These are phyloP conservation scores for Lophiostoma macrostomum DNA, from an alignment of 495 filamentous ascomycete genomes.

Conservation along the genomic window DNA sequence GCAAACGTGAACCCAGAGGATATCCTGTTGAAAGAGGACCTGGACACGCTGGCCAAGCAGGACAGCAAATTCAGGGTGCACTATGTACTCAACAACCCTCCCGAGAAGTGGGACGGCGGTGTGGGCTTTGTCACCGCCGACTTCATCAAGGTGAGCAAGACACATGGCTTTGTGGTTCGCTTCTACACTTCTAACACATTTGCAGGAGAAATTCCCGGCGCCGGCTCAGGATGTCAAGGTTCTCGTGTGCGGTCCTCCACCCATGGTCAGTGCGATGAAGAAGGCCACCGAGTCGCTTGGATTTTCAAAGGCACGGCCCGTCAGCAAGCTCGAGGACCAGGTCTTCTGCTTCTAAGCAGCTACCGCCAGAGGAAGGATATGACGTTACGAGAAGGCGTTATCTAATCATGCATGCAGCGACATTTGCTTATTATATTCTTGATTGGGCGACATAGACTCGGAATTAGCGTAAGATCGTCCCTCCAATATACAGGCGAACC, in stretches of 20 bases:
- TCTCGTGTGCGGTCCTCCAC: conserved; percentile 92
- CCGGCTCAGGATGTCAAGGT: conserved; percentile 88
- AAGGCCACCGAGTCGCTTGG: conserved; percentile 86
- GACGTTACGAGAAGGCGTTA: no score
- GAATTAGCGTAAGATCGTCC: no score
- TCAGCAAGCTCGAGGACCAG: conserved; percentile 96
- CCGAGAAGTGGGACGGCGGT: conserved; percentile 81
- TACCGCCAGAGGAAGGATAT: not conserved
- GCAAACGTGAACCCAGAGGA: conserved; percentile 93
- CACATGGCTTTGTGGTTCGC: not conserved
- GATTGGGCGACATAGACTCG: no score
- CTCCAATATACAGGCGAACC: no score
- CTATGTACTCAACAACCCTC: conserved; percentile 96
- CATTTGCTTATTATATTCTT: no score
- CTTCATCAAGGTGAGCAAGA: conserved; percentile 77
- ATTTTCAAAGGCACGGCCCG: conserved; percentile 83
- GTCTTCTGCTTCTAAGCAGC: conserved; percentile 87
- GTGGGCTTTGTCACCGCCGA: conserved; percentile 92
- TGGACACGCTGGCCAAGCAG: conserved; percentile 71
- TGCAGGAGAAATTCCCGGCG: conserved; percentile 72
- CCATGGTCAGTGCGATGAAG: conserved; percentile 97
- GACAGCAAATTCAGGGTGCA: conserved; percentile 79
- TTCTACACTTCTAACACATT: not conserved
- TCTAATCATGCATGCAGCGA: no score
- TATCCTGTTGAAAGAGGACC: conserved; percentile 86